Conservation (phyloP, 108 stramenopile genomes). For the Nannochloropsis salina region DNA sequence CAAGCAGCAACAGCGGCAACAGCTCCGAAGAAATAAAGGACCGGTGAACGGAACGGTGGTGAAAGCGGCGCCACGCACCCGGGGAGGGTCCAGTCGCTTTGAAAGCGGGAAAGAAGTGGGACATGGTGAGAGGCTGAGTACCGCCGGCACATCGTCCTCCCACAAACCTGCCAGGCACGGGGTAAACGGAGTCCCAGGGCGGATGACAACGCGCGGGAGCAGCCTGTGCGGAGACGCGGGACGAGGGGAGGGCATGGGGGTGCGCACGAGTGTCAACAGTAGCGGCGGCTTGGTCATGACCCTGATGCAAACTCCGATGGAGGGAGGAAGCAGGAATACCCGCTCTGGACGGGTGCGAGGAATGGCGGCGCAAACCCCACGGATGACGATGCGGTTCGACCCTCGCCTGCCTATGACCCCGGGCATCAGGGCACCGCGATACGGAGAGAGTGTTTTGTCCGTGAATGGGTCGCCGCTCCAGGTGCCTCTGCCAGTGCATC, state of each 20-base stretch:
- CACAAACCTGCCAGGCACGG: not conserved
- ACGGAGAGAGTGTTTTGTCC: slow-evolving; percentile 9
- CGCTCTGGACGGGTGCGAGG: not conserved
- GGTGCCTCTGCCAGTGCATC: not conserved
- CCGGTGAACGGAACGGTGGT: not conserved
- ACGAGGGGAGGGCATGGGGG: not conserved
- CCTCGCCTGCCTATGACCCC: not conserved
- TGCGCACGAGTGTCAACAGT: not conserved
- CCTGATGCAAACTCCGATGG: not conserved
- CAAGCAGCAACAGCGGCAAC: not conserved
- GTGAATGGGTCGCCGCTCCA: not conserved
- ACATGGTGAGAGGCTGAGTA: not conserved
- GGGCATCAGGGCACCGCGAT: not conserved
- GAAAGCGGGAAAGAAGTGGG: not conserved
- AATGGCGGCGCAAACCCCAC: not conserved
- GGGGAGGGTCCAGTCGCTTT: not conserved
- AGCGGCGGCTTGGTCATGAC: not conserved
- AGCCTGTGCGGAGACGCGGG: not conserved
- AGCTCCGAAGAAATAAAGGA: not conserved
- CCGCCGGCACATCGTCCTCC: not conserved
- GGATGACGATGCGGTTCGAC: not conserved
- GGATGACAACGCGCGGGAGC: not conserved
- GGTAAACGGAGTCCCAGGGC: not conserved
- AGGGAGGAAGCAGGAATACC: not conserved
- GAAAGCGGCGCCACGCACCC: not conserved